Evolutionary conservation across 129 eudicot genomes (phyloP), one percentile per base, ranked within the genome.

Genomic region (Scalesia atractyloides): DNA sequence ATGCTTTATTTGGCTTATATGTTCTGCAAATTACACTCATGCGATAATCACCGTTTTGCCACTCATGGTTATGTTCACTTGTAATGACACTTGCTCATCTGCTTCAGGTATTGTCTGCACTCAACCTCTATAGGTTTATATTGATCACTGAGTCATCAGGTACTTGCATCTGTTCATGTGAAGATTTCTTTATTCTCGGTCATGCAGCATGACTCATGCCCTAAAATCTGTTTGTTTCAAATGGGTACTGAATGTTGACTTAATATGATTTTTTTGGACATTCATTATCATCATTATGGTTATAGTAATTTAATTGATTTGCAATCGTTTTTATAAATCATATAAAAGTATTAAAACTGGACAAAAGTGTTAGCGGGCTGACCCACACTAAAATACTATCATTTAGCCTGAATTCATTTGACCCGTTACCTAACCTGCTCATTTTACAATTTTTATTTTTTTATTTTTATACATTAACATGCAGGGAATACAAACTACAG

Each of bases 81-180:
- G 54, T 30, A 17, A 64, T 84, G 75, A 81, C 77, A 64, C 57
- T 52, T 39, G 70, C 20, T 63, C 41, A 15, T 58, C 64, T 70
- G 74, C 52, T 82, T 79, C 87, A 95, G 99, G 94, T 85, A 64
- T 73, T 88, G 33, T 81, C 99, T 26, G 91, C 94, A 62, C 96
- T 95, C 43, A 95, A 90, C 87, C 77, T 95, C 68, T 95, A 86
- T 77, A 86, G 97, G 83, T 95, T 74, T 74, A 74, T 90, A 47
- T 63, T 95, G 79, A 88, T 95, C 43, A 85, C 90, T 1, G 99
- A 95, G 79, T 84, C 96, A 67, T 84, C 88, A 81, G 97, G 99
- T 90, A 78, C 76, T 24, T 13, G 66, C 37, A 52, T 20, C 69
- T 50, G 60, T 43, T 60, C 49, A 64, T 63, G 3, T 74, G 8